Percentiles rank a stretch among this genome's conserved stretches.
Evolutionary conservation across 2,329 filamentous ascomycete species (phyloP).

Genomic region (Pseudogymnoascus sp.): DNA sequence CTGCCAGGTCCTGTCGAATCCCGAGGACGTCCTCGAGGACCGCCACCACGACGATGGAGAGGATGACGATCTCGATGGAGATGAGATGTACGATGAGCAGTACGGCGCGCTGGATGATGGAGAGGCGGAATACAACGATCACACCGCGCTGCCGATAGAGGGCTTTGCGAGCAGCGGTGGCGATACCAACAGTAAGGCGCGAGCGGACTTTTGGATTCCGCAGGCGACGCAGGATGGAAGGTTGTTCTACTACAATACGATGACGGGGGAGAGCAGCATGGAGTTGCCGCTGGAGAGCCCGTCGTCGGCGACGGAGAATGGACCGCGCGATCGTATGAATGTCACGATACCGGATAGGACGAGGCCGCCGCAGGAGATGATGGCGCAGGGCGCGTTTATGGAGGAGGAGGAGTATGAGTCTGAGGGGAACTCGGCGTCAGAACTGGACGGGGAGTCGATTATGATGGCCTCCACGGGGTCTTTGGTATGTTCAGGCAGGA

Average conservation of each 20-base stretch:
- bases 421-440: slow-evolving; percentile 71
- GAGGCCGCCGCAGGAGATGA: slow-evolving; percentile 80
- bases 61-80: slow-evolving; percentile 57
- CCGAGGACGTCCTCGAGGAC: slow-evolving; percentile 62
- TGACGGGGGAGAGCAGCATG: slow-evolving; percentile 91
- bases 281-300: slow-evolving; percentile 91
- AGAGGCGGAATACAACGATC: slow-evolving; percentile 54
- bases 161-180: slow-evolving; percentile 47
- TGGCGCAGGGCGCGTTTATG: slow-evolving; percentile 69
- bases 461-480: slow-evolving; percentile 62
- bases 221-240: slow-evolving; percentile 90
- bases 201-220: slow-evolving; percentile 96
- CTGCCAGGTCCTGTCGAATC: slow-evolving; percentile 74
- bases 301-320: slow-evolving; percentile 67
- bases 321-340: slow-evolving; percentile 81
- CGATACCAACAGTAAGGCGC: slow-evolving; percentile 64
- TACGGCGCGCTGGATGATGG: slow-evolving; percentile 51
- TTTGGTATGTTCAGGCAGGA: slow-evolving; percentile 45
- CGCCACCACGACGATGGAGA: slow-evolving; percentile 55
- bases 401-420: slow-evolving; percentile 89
- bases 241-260: slow-evolving; percentile 95
- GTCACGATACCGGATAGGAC: slow-evolving; percentile 84
- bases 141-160: slow-evolving; percentile 31
- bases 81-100: slow-evolving; percentile 56
- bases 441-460: slow-evolving; percentile 69